Evolutionary conservation across 2,329 filamentous ascomycete species (phyloP).

Genomic region (Penicillium sp.): DNA sequence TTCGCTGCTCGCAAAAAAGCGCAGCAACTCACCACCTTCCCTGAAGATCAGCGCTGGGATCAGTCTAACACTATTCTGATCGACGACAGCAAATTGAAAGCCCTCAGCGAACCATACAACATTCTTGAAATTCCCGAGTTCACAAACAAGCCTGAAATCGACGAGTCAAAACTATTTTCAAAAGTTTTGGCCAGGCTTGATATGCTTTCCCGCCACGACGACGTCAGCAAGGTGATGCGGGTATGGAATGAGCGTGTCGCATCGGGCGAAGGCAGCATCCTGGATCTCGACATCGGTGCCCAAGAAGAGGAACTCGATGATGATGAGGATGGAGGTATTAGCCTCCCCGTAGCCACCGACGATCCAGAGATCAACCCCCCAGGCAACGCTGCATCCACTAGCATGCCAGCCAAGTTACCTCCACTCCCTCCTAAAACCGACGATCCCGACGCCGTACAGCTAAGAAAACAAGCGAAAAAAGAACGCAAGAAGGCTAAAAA

Average conservation of each 20-base stretch:
- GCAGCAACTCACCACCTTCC: constrained; percentile 28
- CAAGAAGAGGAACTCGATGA: constrained; percentile 4
- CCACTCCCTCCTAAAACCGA: neutral
- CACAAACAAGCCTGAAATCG: constrained; percentile 37
- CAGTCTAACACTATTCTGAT: constrained; percentile 85
- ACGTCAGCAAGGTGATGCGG: constrained; percentile 43
- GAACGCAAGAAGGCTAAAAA: constrained; percentile 21
- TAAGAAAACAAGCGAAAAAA: constrained; percentile 7
- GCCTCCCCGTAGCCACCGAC: constrained; percentile 1
- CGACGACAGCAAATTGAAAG: constrained; percentile 80
- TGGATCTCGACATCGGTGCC: constrained; percentile 19
- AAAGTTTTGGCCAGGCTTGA: constrained; percentile 52
- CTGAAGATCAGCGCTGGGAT: constrained; percentile 59
- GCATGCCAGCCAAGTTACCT: constrained; percentile 1
- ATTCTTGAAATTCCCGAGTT: constrained; percentile 78
- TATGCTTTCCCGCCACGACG: constrained; percentile 44
- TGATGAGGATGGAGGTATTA: constrained; percentile 15
- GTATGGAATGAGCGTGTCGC: constrained; percentile 28
- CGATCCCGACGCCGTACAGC: neutral
- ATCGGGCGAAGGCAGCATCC: constrained; percentile 11
- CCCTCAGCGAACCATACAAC: constrained; percentile 74
- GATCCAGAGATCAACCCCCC: too few species aligned
- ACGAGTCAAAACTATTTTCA: constrained; percentile 43
- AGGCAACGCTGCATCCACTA: neutral
- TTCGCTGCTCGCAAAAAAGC: constrained; percentile 2